phyloP scores from a whole-genome alignment of 495 filamentous ascomycete species.

The Bathelium albidoporum region DNA sequence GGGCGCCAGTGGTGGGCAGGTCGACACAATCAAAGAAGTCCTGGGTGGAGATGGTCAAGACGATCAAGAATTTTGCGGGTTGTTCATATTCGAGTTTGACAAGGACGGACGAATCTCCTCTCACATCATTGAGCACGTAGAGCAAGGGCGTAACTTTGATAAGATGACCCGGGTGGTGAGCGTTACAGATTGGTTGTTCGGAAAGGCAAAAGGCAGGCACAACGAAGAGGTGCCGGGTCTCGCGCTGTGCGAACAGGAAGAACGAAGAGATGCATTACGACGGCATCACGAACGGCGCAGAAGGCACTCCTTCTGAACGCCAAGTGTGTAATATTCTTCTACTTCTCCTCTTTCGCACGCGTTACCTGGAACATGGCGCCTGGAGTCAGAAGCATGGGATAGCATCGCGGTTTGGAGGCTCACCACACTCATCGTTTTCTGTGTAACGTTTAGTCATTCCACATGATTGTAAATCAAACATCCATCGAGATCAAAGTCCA shows the following conservation, averaged over 20 bases:
- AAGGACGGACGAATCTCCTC: conserved; percentile 69
- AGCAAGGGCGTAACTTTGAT: conserved; percentile 65
- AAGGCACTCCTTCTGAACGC: background rate
- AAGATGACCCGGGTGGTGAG: conserved; percentile 63
- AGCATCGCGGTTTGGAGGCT: background rate
- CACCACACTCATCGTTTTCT: background rate
- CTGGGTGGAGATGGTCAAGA: conserved; percentile 29
- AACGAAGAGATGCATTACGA: conserved; percentile 2
- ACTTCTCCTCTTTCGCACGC: background rate
- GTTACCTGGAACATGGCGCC: background rate
- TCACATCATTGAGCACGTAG: conserved; percentile 90
- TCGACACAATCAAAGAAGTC: conserved; percentile 43
- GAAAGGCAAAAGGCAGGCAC: conserved; percentile 42
- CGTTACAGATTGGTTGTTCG: conserved; percentile 81
- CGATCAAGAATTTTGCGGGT: conserved; percentile 58
- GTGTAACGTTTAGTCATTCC: background rate
- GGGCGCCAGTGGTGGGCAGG: conserved; percentile 28
- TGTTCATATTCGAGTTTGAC: conserved; percentile 96
- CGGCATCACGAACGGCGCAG: conserved; percentile 1
- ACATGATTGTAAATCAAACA: background rate
- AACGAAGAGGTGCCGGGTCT: conserved; percentile 36
- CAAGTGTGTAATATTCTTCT: background rate
- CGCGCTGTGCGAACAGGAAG: conserved; percentile 22
- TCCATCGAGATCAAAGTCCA: no score
- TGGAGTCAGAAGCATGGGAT: background rate